Evolutionary conservation across 2,329 filamentous ascomycete genomes (phyloP), one percentile per base, ranked within the genome.

Genomic region (Elsinoe fawcettii): DNA sequence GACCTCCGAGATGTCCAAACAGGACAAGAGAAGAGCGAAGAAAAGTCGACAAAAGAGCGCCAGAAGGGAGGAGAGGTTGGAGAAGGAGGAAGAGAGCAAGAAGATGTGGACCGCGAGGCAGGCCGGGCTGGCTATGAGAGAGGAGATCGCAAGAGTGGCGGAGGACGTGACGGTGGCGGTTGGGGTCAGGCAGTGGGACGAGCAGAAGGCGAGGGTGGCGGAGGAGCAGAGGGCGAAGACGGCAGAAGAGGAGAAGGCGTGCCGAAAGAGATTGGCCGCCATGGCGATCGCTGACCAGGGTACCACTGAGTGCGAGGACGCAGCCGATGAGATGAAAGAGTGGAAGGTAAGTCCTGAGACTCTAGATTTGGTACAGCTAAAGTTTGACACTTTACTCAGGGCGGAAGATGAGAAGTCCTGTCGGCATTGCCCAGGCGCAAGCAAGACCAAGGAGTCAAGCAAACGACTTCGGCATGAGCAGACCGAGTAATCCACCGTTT

Each of bases 381-480:
- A 34, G 27, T 11, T 25, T 51, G 27, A 51, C 25, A 5, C 2
- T 14, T 34, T n/a, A 7, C 25, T 22, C n/a, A 51, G 46, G 16
- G 46, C 14, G 25, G 27, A 20, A 34, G 14, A 11, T 2, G 14
- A 18, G 16, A 51, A 18, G 46, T 51, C 25, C 46, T 51, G 46
- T 27, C 18, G 46, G 46, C 46, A 51, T 34, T 32, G 46, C 46
- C 46, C 46, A 51, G 46, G 46, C 46, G 34, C 16, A 20, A 11
- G 11, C 6, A 11, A 32, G 46, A 51, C 46, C 46, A 16, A 22
- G 27, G 16, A 12, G 27, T 51, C 46, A 32, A 32, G 46, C n/a
- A 51, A 18, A 34, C 9, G 27, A 34, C 46, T 18, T 25, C n/a
- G 27, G 46, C 30, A 51, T 12, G 2, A 51, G 46, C 46, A 34